phyloP scores from a whole-genome alignment of 257 asterid species.

The Sherardia arvensis region DNA sequence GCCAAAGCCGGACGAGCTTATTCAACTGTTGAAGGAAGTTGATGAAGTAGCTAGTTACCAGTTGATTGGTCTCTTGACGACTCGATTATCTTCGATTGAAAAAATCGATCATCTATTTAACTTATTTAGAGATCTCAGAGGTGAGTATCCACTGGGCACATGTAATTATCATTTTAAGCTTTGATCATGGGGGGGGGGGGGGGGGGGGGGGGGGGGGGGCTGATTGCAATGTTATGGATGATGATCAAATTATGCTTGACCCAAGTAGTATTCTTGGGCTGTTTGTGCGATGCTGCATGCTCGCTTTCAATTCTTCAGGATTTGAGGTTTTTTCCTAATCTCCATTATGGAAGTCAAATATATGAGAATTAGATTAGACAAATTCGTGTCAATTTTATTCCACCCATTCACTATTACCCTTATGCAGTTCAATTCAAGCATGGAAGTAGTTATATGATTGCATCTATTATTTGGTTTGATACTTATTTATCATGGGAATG shows the following conservation, averaged over 20 bases:
- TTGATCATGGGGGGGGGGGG: too few relatives aligned
- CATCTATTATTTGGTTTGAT: neutral
- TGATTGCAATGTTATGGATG: slow-evolving; percentile 61
- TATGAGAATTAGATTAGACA: neutral
- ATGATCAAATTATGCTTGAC: slow-evolving; percentile 82
- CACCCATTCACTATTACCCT: neutral
- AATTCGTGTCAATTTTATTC: neutral
- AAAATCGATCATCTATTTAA: slow-evolving; percentile 87
- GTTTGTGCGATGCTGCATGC: slow-evolving; percentile 76
- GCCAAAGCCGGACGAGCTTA: slow-evolving; percentile 66
- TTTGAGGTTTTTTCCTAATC: slow-evolving; percentile 56
- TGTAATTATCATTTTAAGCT: neutral
- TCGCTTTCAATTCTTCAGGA: slow-evolving; percentile 65
- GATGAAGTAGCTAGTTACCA: slow-evolving; percentile 56
- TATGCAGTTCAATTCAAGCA: neutral
- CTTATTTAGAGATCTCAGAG: slow-evolving; percentile 73
- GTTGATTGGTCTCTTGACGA: slow-evolving; percentile 59
- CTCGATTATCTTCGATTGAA: slow-evolving; percentile 46
- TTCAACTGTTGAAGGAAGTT: slow-evolving; percentile 47
- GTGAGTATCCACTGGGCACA: slow-evolving; percentile 19
- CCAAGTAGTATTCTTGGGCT: slow-evolving; percentile 76
- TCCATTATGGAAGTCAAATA: neutral
- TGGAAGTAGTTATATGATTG: neutral
- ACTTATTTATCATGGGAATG: slow-evolving; percentile 11
- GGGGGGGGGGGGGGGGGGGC: too few relatives aligned